phyloP scores from a whole-genome alignment of 805 yeast species.

The Starmerella scarabaei region DNA sequence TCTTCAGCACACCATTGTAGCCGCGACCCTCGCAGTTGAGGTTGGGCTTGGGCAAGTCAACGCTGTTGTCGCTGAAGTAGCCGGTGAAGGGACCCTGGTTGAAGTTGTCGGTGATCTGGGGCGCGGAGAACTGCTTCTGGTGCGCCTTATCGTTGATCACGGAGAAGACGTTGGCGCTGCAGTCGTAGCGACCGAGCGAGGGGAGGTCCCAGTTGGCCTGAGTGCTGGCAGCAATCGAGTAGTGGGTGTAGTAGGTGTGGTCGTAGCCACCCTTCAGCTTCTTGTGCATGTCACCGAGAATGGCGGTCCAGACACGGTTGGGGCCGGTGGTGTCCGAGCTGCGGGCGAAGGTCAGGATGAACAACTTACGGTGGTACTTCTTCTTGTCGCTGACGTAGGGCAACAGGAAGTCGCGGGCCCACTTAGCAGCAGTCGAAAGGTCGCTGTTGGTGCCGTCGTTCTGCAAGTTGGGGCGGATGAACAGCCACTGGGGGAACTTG shows the following conservation, averaged over 20 bases:
- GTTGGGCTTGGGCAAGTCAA: conserved; percentile 23
- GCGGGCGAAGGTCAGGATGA: conserved; percentile 41
- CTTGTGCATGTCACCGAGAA: conserved; percentile 39
- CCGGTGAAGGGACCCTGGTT: conserved; percentile 20
- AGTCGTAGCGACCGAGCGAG: conserved; percentile 39
- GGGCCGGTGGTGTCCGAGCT: conserved; percentile 33
- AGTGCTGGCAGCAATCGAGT: conserved; percentile 37
- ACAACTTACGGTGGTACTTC: conserved; percentile 37
- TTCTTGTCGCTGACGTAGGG: conserved; percentile 30
- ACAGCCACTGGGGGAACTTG: conserved; percentile 39
- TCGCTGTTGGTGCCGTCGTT: conserved; percentile 41
- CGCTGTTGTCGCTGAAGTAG: conserved; percentile 19
- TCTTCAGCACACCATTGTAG: conserved; percentile 18
- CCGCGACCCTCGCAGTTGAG: conserved; percentile 27
- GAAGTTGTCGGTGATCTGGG: conserved; percentile 18
- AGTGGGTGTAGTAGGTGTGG: conserved; percentile 39
- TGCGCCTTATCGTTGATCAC: conserved; percentile 29
- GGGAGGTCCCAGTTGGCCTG: conserved; percentile 41
- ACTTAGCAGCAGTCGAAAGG: conserved; percentile 34
- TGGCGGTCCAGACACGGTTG: conserved; percentile 36
- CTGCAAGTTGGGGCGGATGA: conserved; percentile 43
- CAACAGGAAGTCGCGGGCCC: conserved; percentile 35
- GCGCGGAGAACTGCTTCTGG: conserved; percentile 16
- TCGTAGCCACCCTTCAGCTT: conserved; percentile 34
- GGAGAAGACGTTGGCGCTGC: conserved; percentile 37